phyloP scores from a whole-genome alignment of 495 filamentous ascomycete genomes.

The Filosporella fistucella region DNA sequence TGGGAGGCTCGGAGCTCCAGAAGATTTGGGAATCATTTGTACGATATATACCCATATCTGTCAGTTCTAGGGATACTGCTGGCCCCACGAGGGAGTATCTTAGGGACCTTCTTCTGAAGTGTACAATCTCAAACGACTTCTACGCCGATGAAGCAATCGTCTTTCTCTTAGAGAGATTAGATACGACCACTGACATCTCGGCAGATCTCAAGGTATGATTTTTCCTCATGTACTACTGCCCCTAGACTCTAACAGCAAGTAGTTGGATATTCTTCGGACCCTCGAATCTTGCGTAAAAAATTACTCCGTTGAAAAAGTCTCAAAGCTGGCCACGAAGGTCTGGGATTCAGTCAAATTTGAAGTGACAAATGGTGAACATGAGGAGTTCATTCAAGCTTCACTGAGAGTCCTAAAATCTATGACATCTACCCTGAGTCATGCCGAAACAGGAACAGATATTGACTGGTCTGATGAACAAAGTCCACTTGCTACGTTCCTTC shows the following conservation, averaged over 20 bases:
- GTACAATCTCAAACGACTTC: slow-evolving; percentile 38
- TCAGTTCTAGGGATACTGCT: slow-evolving; percentile 29
- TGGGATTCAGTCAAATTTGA: slow-evolving; percentile 55
- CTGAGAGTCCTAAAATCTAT: slow-evolving; percentile 41
- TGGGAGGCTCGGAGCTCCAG: background rate
- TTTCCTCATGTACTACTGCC: slow-evolving; percentile 11
- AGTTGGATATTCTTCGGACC: slow-evolving; percentile 46
- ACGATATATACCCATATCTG: slow-evolving; percentile 47
- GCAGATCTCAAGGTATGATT: slow-evolving; percentile 33
- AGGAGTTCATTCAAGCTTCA: slow-evolving; percentile 42
- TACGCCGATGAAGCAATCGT: slow-evolving; percentile 36
- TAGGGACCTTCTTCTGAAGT: slow-evolving; percentile 37
- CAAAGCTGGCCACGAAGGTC: slow-evolving; percentile 37
- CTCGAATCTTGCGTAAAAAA: slow-evolving; percentile 38
- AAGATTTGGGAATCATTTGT: slow-evolving; percentile 33
- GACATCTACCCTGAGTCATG: slow-evolving; percentile 23
- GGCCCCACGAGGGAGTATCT: slow-evolving; percentile 45
- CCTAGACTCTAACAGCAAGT: slow-evolving; percentile 7
- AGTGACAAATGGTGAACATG: slow-evolving; percentile 49
- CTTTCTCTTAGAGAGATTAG: slow-evolving; percentile 43
- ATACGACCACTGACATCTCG: slow-evolving; percentile 37
- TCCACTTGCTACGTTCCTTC: background rate
- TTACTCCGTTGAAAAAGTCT: slow-evolving; percentile 35
- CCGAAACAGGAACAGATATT: too few species aligned
- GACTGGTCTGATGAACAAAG: background rate